Evolutionary conservation across 768 basidiomycete species (phyloP).

Genomic region (Suillus subalutaceus): DNA sequence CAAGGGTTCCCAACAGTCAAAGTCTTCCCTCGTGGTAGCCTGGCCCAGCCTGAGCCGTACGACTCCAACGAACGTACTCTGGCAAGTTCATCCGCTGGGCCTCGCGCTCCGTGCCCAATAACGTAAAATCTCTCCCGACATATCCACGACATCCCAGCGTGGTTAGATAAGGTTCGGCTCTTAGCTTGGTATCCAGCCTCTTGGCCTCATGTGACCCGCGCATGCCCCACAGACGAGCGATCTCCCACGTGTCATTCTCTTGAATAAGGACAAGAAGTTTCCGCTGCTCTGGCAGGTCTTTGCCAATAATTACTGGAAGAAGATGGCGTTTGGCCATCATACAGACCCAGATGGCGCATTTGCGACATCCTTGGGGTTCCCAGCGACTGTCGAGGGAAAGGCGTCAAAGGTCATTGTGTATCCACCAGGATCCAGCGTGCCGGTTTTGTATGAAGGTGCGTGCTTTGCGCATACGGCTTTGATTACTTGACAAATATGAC

Average conservation of each 20-base stretch:
- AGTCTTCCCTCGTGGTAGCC: conserved; percentile 79
- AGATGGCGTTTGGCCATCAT: conserved; percentile 64
- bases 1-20: conserved; percentile 96
- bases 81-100: conserved; percentile 78
- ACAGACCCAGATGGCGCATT: conserved; percentile 68
- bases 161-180: conserved; percentile 65
- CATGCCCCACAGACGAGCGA: conserved; percentile 36
- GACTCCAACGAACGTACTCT: conserved; percentile 72
- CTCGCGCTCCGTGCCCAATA: conserved; percentile 71
- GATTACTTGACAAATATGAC: conserved; percentile 6
- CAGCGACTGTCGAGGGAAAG: conserved; percentile 51
- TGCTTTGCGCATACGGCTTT: conserved; percentile 1
- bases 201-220: conserved; percentile 2
- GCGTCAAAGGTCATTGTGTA: conserved; percentile 74
- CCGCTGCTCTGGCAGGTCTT: conserved; percentile 84
- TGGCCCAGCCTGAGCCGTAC: conserved; percentile 64
- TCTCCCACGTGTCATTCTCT: conserved; percentile 61
- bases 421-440: conserved; percentile 56
- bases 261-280: conserved; percentile 75
- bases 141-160: conserved; percentile 58
- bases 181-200: background rate
- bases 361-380: conserved; percentile 60
- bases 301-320: conserved; percentile 67
- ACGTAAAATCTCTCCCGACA: conserved; percentile 63
- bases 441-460: conserved; percentile 70